Evolutionary conservation across 441 rosid genomes (phyloP).

Genomic region (Kokia cookei): DNA sequence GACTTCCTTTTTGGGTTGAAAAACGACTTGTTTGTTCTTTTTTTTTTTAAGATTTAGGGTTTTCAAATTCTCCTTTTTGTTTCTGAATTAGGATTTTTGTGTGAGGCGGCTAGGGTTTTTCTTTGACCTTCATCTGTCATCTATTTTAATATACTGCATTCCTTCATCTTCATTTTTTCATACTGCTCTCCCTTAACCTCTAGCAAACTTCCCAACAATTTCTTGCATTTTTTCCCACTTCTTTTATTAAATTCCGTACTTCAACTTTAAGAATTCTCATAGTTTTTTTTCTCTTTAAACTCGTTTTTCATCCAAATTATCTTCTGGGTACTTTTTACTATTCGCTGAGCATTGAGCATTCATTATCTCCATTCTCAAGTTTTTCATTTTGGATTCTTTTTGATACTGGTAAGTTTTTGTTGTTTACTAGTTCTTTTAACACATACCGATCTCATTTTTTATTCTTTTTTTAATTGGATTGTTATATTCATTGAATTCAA

Average conservation of each 20-base stretch:
- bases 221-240: background rate
- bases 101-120: slow-evolving; percentile 52
- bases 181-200: background rate
- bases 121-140: background rate
- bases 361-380: slow-evolving; percentile 8
- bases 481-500: background rate
- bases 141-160: background rate
- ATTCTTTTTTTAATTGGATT: background rate
- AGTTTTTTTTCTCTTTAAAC: background rate
- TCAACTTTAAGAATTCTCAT: background rate
- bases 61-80: background rate
- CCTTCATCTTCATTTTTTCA: background rate
- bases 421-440: background rate
- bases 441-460: background rate
- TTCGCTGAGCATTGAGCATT: background rate
- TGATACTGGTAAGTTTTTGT: background rate
- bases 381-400: background rate
- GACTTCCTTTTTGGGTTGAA: background rate
- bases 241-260: background rate
- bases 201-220: background rate
- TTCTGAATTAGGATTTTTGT: background rate
- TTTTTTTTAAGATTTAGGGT: background rate
- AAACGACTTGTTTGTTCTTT: background rate
- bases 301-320: background rate
- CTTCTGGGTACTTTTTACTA: background rate